A percentile compares a stretch with the other conserved stretches of the same genome.
Evolutionary conservation across 495 filamentous ascomycete genomes (phyloP).

Genomic region (Aspergillus sclerotioniger): DNA sequence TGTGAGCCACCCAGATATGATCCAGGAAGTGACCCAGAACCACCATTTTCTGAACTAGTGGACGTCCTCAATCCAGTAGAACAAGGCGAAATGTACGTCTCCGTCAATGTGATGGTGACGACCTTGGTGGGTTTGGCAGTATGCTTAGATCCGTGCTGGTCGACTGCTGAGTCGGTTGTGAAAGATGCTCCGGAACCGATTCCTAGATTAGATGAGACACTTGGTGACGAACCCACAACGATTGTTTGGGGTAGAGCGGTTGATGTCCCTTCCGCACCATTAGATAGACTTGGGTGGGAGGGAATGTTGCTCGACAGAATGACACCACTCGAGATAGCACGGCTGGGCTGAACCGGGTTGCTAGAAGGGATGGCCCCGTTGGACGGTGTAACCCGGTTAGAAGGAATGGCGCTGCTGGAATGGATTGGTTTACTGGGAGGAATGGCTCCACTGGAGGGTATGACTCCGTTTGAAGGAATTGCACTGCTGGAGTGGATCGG

Average conservation of each 20-base stretch:
- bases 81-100: neutral
- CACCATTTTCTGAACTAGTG: neutral
- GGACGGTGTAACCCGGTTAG: neutral
- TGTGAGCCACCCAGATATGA: neutral
- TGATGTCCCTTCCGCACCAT: neutral
- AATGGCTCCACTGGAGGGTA: neutral
- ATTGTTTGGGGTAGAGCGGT: neutral
- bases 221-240: neutral
- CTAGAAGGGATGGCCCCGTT: neutral
- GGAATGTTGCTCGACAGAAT: neutral
- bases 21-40: neutral
- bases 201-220: neutral
- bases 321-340: neutral
- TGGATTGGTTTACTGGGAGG: neutral
- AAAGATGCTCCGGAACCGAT: neutral
- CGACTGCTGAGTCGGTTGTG: neutral
- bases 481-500: neutral
- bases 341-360: neutral
- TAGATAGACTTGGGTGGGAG: neutral
- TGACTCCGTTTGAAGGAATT: neutral
- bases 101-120: neutral
- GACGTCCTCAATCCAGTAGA: neutral
- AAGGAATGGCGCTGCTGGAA: neutral
- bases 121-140: neutral
- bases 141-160: neutral